Evolutionary conservation across 495 filamentous ascomycete genomes (phyloP).

Genomic region (Penicillium diatomitis): DNA sequence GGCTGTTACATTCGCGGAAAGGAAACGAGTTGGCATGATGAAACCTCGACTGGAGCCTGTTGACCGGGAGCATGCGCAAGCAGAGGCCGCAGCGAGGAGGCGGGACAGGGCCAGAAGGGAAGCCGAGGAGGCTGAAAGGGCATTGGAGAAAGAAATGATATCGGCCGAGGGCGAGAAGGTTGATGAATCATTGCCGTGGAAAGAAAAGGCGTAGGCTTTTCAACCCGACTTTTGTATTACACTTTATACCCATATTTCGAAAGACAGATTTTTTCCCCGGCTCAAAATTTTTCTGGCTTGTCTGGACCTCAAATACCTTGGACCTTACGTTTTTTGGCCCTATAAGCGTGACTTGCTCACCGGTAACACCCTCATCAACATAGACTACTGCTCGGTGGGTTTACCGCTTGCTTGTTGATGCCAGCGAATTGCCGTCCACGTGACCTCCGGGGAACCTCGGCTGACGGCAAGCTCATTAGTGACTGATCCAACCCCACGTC

Average conservation of each 20-base stretch:
- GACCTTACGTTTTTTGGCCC: too few relatives aligned
- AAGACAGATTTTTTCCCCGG: too few relatives aligned
- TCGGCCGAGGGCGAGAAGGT: not conserved
- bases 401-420: not conserved
- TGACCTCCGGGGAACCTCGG: slow-evolving; percentile 32
- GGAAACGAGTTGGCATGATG: slow-evolving; percentile 7
- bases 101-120: slow-evolving; percentile 1
- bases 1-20: slow-evolving; percentile 51
- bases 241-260: not conserved
- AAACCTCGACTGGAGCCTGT: not conserved
- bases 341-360: too few relatives aligned
- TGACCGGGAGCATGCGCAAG: not conserved
- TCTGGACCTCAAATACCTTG: too few relatives aligned
- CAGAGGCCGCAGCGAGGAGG: not conserved
- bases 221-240: not conserved
- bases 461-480: slow-evolving; percentile 17
- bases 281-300: too few relatives aligned
- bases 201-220: not conserved
- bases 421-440: slow-evolving; percentile 10
- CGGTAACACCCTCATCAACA: too few relatives aligned
- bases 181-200: not conserved
- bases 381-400: too few relatives aligned
- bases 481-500: slow-evolving; percentile 31
- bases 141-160: not conserved
- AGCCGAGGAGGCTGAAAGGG: not conserved